These are phyloP conservation scores for Tetracentron sinense DNA, from an alignment of 164 flowering plant genomes.

Conservation along the genomic window DNA sequence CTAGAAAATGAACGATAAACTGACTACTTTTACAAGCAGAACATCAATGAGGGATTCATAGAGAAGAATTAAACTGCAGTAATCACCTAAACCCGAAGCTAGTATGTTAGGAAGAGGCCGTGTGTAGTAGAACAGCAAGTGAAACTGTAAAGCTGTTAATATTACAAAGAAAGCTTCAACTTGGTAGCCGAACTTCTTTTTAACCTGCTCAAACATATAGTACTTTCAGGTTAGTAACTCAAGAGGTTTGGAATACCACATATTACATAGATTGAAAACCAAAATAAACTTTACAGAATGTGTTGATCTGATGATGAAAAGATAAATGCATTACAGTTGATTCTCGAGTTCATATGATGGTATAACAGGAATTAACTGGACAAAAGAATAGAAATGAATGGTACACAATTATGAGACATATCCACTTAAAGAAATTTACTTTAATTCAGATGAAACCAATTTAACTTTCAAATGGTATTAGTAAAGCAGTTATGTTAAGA, in stretches of 20 bases:
- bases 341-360: no score
- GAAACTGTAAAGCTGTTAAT: slow-evolving; percentile 79
- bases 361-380: no score
- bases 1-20: background rate
- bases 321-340: no score
- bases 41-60: background rate
- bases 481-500: no score
- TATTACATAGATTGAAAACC: background rate
- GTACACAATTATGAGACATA: no score
- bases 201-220: slow-evolving; percentile 51
- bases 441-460: no score
- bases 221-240: slow-evolving; percentile 6
- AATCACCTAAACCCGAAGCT: slow-evolving; percentile 73
- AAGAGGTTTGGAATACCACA: background rate
- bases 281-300: no score
- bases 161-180: slow-evolving; percentile 89
- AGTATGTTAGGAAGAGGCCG: slow-evolving; percentile 96
- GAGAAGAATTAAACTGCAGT: slow-evolving; percentile 1
- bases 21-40: slow-evolving; percentile 6
- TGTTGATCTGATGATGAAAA: no score
- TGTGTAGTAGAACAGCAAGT: slow-evolving; percentile 78
- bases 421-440: no score
- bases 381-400: no score
- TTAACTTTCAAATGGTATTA: no score
- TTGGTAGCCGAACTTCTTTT: slow-evolving; percentile 69